Evolutionary conservation across 2,329 filamentous ascomycete genomes (phyloP), one percentile per base, ranked within the genome.

Genomic region (Aspergillus costaricaensis): DNA sequence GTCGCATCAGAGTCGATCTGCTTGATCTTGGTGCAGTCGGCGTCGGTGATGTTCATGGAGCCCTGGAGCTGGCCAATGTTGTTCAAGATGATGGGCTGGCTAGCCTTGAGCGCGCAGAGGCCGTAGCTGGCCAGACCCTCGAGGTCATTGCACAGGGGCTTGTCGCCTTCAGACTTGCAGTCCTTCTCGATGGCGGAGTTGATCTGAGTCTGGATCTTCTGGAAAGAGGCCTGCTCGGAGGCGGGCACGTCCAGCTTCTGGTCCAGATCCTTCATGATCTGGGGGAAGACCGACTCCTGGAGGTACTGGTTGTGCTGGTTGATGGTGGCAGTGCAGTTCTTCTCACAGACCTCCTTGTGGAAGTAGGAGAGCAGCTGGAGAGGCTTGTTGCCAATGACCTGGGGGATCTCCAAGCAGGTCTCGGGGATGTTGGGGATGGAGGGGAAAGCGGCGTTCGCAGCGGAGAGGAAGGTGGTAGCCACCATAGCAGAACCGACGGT

Each of bases 301-400:
- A 62, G 12, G 38, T 55, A 62, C 12, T 53, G 21, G 48, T 51
- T 60, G 43, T 58, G 54, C 36, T 62, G 48, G 54, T 62, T 62
- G 61, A 62, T 60, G 15, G 60, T 62, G 49, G 60, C 43, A 17
- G 49, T 55, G 58, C 60, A 62, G 44, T 57, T 55, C 58, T 62
- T 53, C 36, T 60, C 48, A 27, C 60, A 62, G 2, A 58, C 60
- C 15, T 60, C 38, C 14, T 52, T 60, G 30, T 57, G 15, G 57
- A 62, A 62, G 55, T 61, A 61, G n/a, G 49, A 23, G 21, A 60
- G 27, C 30, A 62, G 48, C 27, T 57, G 51, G 12, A 57, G 21
- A 43, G 60, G 60, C 23, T 62, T 62, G 38, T 60, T 51, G 36
- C 60, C 60, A 14, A 62, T 12, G 21, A 57, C 53, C 23, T 60